phyloP scores from a whole-genome alignment of 768 basidiomycete genomes.

The Chiua virens region DNA sequence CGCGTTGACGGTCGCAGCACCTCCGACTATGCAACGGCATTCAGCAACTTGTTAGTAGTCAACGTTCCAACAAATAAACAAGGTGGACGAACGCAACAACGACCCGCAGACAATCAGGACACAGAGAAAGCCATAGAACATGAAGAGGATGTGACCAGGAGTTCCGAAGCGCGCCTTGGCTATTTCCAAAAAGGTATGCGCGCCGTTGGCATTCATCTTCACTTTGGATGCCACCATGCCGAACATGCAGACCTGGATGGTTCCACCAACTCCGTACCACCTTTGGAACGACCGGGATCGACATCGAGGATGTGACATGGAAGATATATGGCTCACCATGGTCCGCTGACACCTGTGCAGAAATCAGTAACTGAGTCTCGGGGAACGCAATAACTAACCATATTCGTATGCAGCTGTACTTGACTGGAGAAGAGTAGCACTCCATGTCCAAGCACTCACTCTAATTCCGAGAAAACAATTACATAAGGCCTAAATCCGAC shows the following conservation, averaged over 20 bases:
- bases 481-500: not conserved
- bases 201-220: conserved; percentile 59
- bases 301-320: not conserved
- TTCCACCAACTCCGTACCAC: conserved; percentile 54
- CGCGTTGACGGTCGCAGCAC: conserved; percentile 45
- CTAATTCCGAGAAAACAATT: conserved; percentile 17
- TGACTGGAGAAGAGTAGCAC: conserved; percentile 54
- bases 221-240: conserved; percentile 54
- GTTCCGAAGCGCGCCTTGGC: conserved; percentile 50
- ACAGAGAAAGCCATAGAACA: conserved; percentile 52
- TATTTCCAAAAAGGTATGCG: conserved; percentile 60
- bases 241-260: conserved; percentile 54
- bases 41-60: not conserved
- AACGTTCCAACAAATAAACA: not conserved
- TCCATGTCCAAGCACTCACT: conserved; percentile 59
- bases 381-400: conserved; percentile 17
- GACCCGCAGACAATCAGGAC: conserved; percentile 52
- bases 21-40: conserved; percentile 45
- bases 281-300: conserved; percentile 18
- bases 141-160: conserved; percentile 47
- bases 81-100: conserved; percentile 40
- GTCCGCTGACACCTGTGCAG: conserved; percentile 45
- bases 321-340: conserved; percentile 35
- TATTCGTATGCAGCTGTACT: conserved; percentile 53
- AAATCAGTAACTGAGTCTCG: not conserved